phyloP scores from a whole-genome alignment of 768 basidiomycete genomes.

The Trametes elegans region DNA sequence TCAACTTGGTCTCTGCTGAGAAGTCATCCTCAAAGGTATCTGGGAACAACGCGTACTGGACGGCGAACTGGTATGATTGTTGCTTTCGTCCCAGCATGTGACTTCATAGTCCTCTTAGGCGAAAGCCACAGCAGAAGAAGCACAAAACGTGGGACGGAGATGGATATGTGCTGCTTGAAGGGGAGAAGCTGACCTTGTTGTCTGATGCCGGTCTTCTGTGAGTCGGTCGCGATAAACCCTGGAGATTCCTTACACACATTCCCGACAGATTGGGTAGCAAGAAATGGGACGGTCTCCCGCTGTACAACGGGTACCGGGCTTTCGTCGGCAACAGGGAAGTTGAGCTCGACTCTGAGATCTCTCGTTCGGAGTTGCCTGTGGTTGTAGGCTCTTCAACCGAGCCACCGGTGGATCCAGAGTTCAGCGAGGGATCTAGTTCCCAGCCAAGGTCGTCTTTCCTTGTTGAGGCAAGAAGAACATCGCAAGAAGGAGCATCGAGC shows the following conservation, averaged over 20 bases:
- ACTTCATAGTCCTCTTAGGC: constrained; percentile 41
- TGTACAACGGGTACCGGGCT: constrained; percentile 44
- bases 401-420: constrained; percentile 26
- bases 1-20: constrained; percentile 23
- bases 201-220: constrained; percentile 74
- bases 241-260: constrained; percentile 34
- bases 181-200: constrained; percentile 55
- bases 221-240: constrained; percentile 22
- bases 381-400: constrained; percentile 34
- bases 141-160: constrained; percentile 89
- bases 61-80: constrained; percentile 59
- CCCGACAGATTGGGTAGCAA: constrained; percentile 54
- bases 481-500: constrained; percentile 10
- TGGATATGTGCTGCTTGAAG: constrained; percentile 53
- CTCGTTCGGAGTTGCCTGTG: constrained; percentile 50
- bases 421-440: constrained; percentile 17
- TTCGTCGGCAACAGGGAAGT: constrained; percentile 61
- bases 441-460: constrained; percentile 12
- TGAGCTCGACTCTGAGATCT: constrained; percentile 53
- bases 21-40: neutral
- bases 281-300: constrained; percentile 54
- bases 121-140: constrained; percentile 71
- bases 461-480: neutral
- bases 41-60: constrained; percentile 50
- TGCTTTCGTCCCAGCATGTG: neutral